These are phyloP conservation scores for Penicillium ochrochloron DNA, from an alignment of 495 filamentous ascomycete genomes.

Conservation along the genomic window DNA sequence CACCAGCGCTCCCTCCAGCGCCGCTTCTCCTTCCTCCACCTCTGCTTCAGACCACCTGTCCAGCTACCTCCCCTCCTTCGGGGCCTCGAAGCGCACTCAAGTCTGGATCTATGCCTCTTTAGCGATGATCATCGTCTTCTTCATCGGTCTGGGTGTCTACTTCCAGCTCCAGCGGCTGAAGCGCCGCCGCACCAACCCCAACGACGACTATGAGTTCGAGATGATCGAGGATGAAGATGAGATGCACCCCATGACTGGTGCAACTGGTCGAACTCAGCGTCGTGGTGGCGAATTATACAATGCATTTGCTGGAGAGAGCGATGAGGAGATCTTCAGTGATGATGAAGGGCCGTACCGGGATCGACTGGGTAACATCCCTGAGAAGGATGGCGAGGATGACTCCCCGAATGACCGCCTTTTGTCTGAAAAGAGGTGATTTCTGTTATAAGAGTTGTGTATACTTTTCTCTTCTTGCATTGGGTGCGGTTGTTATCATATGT, in stretches of 20 bases:
- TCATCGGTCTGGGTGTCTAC: slow-evolving; percentile 77
- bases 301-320: slow-evolving; percentile 83
- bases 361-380: slow-evolving; percentile 32
- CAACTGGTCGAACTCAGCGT: slow-evolving; percentile 48
- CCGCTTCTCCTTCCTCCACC: slow-evolving; percentile 51
- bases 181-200: slow-evolving; percentile 70
- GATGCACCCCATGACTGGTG: slow-evolving; percentile 56
- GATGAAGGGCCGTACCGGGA: slow-evolving; percentile 55
- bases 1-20: slow-evolving; percentile 37
- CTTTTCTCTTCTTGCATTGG: slow-evolving; percentile 20
- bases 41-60: slow-evolving; percentile 68
- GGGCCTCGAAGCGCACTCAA: slow-evolving; percentile 85
- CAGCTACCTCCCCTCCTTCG: slow-evolving; percentile 94
- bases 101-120: slow-evolving; percentile 93
- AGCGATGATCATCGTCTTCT: slow-evolving; percentile 83
- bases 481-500: slow-evolving; percentile 15
- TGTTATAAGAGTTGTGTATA: slow-evolving; percentile 17
- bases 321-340: slow-evolving; percentile 68
- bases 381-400: slow-evolving; percentile 26
- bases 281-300: slow-evolving; percentile 88
- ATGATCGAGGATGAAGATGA: slow-evolving; percentile 84
- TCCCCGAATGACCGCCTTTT: slow-evolving; percentile 24
- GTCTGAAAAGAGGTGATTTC: slow-evolving; percentile 28
- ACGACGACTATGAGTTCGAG: slow-evolving; percentile 94
- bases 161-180: slow-evolving; percentile 78